Base-by-base conservation (phyloP, 306 rosid species). In the Castanospermum australe region DNA sequence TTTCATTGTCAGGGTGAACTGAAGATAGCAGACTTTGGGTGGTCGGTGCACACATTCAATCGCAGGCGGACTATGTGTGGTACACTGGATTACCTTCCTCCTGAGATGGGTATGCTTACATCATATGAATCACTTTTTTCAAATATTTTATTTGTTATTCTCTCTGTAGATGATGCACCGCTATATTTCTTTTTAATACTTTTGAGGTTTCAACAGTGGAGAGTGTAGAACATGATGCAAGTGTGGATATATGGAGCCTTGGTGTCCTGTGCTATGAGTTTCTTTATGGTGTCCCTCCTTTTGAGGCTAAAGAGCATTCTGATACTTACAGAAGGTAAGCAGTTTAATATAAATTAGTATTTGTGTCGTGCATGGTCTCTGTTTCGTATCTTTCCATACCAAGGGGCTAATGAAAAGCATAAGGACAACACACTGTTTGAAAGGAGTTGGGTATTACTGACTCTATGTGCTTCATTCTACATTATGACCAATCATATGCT, bases 11-110 rank as follows among this genome's bases (percentile, higher is more conserved):
- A 96, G 99, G 98, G 99, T 54, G 99, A 96, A 62, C 85, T 96
- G 44, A 96, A 96, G 87, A 96, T 96, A 80, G 98, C 99, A 33
- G 99, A 96, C 84, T 96, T 96, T 70, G 99, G 99, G 50, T 96
- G 99, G 99, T 96, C 99, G 0, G 99, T 96, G 84, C 99, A 96
- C 80, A 96, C 99, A 76, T 96, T 96, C 79, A 91, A 89, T 82
- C 99, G 98, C 83, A 91, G 99, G 88, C 76, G 91, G 77, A 96
- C 99, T 87, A 96, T 96, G 99, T 96, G 99, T 48, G 99, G 99
- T 47, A 96, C 99, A 2, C 87, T 96, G 82, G 99, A 96, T 82
- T 96, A 96, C 86, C 97, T 96, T 42, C 98, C 99, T 39, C 99
- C 99, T 17, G 99, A 96, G 88, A 96, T 96, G 99, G 99, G 99